These are phyloP conservation scores for Ceratobasidium theobromae DNA, from an alignment of 1,284 basidiomycete species.

Conservation along the genomic window DNA sequence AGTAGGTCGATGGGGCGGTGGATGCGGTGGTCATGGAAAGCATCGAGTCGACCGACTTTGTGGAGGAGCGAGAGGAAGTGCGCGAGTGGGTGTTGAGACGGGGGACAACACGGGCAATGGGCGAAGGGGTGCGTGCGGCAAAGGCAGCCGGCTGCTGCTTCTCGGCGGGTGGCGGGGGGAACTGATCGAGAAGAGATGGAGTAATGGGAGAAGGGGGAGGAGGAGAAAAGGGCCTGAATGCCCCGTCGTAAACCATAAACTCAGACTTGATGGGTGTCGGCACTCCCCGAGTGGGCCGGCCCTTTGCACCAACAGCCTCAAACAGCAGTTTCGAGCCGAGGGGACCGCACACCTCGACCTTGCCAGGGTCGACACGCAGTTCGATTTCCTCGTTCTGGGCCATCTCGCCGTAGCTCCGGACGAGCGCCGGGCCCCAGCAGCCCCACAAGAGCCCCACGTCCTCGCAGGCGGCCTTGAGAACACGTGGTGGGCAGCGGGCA, in stretches of 20 bases:
- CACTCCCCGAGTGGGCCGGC: slow-evolving; percentile 6
- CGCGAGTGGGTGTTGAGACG: slow-evolving; percentile 26
- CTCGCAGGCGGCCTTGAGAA: slow-evolving; percentile 29
- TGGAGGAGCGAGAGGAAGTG: slow-evolving; percentile 29
- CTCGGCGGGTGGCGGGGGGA: slow-evolving; percentile 22
- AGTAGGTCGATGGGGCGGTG: slow-evolving; percentile 32
- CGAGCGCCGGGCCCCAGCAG: slow-evolving; percentile 30
- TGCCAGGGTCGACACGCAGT: slow-evolving; percentile 31
- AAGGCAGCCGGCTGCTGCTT: background rate
- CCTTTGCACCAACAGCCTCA: slow-evolving; percentile 22
- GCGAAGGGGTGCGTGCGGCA: slow-evolving; percentile 30
- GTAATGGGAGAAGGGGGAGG: slow-evolving; percentile 30
- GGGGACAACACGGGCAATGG: slow-evolving; percentile 24
- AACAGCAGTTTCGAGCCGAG: slow-evolving; percentile 12
- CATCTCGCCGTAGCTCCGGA: slow-evolving; percentile 27
- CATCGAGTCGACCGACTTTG: slow-evolving; percentile 29
- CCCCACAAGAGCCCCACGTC: slow-evolving; percentile 28
- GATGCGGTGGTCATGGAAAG: slow-evolving; percentile 31
- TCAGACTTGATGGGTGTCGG: slow-evolving; percentile 20
- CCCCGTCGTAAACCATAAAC: slow-evolving; percentile 22
- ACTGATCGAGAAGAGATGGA: slow-evolving; percentile 26
- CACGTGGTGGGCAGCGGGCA: slow-evolving; percentile 30
- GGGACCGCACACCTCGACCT: slow-evolving; percentile 25
- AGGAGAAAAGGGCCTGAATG: slow-evolving; percentile 22
- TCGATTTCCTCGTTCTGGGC: slow-evolving; percentile 21